Conservation (phyloP, 345 rosid species). For the Corymbia maculata region DNA sequence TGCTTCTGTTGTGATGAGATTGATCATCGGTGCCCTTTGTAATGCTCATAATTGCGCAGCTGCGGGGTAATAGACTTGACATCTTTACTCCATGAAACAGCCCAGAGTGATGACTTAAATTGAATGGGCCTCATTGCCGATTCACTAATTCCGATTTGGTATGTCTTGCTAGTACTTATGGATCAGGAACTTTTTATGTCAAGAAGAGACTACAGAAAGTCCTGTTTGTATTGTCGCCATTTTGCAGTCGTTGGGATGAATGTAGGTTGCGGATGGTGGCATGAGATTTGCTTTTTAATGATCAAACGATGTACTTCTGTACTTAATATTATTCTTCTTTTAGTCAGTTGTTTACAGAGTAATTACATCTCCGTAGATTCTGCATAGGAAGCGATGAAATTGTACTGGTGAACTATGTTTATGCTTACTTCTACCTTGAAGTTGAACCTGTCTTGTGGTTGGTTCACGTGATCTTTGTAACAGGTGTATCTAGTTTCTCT, state of each 20-base stretch:
- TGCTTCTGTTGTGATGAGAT: not conserved
- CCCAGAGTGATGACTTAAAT: not conserved
- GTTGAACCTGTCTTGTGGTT: not conserved
- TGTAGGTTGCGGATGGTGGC: not conserved
- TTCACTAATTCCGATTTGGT: not conserved
- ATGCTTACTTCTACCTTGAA: not conserved
- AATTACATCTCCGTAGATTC: not conserved
- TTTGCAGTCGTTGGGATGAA: not conserved
- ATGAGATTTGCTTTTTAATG: not conserved
- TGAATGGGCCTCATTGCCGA: not conserved
- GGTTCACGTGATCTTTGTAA: not conserved
- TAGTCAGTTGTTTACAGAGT: not conserved
- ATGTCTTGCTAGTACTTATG: not conserved
- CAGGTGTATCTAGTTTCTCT: not conserved
- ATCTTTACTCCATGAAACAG: not conserved
- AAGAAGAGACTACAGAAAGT: not conserved
- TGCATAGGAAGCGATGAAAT: not conserved
- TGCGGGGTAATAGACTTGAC: not conserved
- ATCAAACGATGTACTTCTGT: not conserved
- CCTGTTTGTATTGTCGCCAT: not conserved
- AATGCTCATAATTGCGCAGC: not conserved
- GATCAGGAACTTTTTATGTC: not conserved
- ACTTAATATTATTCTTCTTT: not conserved
- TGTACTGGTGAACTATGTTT: not conserved
- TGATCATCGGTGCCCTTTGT: not conserved